Evolutionary conservation across 2,329 filamentous ascomycete genomes (phyloP), one percentile per base, ranked within the genome.

Genomic region (Nothophaeocryptopus gaeumannii): DNA sequence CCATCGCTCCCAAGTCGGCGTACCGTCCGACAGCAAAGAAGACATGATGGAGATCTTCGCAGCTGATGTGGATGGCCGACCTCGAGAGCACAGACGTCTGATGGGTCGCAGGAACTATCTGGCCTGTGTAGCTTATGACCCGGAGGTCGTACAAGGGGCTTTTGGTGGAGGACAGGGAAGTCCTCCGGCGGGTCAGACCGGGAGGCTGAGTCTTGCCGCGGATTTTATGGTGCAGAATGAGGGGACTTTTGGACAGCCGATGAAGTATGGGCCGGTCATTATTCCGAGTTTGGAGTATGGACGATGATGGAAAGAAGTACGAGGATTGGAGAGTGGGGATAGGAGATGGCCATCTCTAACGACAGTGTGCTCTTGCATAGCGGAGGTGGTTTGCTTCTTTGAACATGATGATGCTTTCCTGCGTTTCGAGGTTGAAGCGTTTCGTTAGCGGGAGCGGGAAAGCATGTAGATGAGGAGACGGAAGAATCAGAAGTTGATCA

Each of bases 11-110:
- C 78, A 79, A 1, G 52, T 60, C 37, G 47, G 46, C 16, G 81
- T 82, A 58, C 84, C 86, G 1, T 86, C 85, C 1, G 93, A 99
- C 68, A 99, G 93, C 39, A 97, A 99, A 72, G 93, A 99, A 70
- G 93, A 99, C 72, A 99, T 99, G 93, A 95, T 99, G 88, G 93
- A 99, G 75, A 95, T 99, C 59, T 99, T 99, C 79, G 89, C 93
- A 63, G 88, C 86, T 7, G 93, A 99, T 62, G 89, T 93, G 12
- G 89, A 85, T 46, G 92, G 93, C n/a, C 77, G 82, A 32, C 77
- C 84, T 0, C 80, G 91, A 39, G 92, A 96, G 69, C 78, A 91
- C 65, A 91, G 91, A 74, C 88, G 92, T 65, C 80, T 99, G 44
- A 99, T 99, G 90, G 89, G 86, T 1, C 78, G 92, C 36, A 79